These are phyloP conservation scores for Hymenoscyphus fructigenus DNA, from an alignment of 2,329 filamentous ascomycete species.

Conservation along the genomic window DNA sequence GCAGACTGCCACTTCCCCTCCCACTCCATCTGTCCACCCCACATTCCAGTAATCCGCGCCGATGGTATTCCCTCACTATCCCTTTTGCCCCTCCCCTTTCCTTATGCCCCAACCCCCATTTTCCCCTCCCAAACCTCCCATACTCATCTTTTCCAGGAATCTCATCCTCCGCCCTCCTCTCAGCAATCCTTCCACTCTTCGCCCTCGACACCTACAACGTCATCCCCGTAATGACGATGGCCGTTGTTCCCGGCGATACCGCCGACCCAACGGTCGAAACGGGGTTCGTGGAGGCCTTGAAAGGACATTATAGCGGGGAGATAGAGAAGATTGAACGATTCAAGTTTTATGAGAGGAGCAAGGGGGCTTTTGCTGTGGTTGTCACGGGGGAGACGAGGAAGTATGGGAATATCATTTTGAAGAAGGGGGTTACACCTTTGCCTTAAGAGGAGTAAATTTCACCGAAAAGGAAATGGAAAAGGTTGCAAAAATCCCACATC, in stretches of 20 bases:
- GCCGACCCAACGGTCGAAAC: neutral
- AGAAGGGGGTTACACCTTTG: neutral
- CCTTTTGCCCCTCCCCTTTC: neutral
- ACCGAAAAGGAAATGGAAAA: too few relatives aligned
- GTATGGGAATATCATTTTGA: conserved; percentile 5
- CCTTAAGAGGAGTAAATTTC: too few relatives aligned
- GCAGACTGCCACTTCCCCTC: neutral
- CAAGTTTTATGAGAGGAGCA: neutral
- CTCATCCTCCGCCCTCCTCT: neutral
- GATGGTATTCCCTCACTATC: neutral
- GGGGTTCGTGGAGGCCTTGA: neutral
- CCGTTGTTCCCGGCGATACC: neutral
- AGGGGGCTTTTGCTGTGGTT: neutral
- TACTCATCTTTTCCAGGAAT: too few relatives aligned
- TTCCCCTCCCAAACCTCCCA: too few relatives aligned
- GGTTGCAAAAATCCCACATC: too few relatives aligned
- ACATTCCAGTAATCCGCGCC: neutral
- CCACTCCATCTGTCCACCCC: neutral
- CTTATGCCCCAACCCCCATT: neutral
- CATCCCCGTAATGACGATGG: neutral
- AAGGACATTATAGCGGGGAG: neutral
- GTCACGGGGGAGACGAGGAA: neutral
- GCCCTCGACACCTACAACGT: neutral
- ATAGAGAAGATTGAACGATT: neutral
- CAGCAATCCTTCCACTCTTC: neutral